Conservation (phyloP, 2,329 filamentous ascomycete species). For the Dothistroma pini region DNA sequence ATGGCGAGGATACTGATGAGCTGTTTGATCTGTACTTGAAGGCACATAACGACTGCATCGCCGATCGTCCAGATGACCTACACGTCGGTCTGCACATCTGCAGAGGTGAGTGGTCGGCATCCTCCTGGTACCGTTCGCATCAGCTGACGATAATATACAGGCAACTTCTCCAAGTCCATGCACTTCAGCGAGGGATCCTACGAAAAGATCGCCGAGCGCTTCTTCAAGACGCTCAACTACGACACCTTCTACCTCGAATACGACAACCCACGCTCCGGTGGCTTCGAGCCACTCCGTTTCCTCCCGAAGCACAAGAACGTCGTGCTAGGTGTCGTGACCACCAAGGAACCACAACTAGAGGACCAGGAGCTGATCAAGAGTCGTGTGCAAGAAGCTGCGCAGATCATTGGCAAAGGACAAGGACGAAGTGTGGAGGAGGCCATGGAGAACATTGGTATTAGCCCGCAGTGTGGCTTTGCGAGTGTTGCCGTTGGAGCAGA, state of each 20-base stretch:
- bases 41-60: slow-evolving; percentile 38
- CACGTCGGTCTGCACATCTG: slow-evolving; percentile 40
- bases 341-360: slow-evolving; percentile 38
- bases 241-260: slow-evolving; percentile 42
- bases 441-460: slow-evolving; percentile 38
- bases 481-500: slow-evolving; percentile 37
- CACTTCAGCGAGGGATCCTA: slow-evolving; percentile 39
- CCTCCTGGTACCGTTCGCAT: neutral
- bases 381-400: slow-evolving; percentile 35
- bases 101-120: slow-evolving; percentile 28
- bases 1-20: slow-evolving; percentile 37
- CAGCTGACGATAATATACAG: slow-evolving; percentile 16
- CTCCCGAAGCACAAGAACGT: slow-evolving; percentile 40
- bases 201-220: slow-evolving; percentile 37
- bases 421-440: slow-evolving; percentile 36
- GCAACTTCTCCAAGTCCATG: slow-evolving; percentile 39
- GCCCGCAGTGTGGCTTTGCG: slow-evolving; percentile 39
- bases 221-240: slow-evolving; percentile 39
- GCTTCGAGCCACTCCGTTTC: slow-evolving; percentile 39
- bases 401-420: slow-evolving; percentile 38
- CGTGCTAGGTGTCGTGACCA: slow-evolving; percentile 39
- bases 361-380: slow-evolving; percentile 34
- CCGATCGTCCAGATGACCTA: slow-evolving; percentile 34
- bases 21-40: slow-evolving; percentile 38
- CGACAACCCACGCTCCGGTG: slow-evolving; percentile 38